Percentiles rank a stretch among this genome's conserved stretches.
Conservation (phyloP, 208 protist genomes). For the Wallacemonas sp. region DNA sequence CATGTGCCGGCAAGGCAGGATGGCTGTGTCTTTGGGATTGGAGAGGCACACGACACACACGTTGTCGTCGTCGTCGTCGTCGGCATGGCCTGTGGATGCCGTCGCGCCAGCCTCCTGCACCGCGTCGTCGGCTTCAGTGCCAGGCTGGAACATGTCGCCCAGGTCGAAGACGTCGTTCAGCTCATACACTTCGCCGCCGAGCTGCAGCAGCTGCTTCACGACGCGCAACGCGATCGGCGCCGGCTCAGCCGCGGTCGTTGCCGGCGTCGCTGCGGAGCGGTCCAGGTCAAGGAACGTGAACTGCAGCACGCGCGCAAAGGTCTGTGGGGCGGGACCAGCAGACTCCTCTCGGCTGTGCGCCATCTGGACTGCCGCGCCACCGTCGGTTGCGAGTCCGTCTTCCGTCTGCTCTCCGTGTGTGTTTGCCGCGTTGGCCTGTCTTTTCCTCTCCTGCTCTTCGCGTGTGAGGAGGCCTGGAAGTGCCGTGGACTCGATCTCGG, state of each 20-base stretch:
- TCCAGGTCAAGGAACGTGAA: constrained; percentile 36
- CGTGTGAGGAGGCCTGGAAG: neutral
- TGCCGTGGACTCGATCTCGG: neutral
- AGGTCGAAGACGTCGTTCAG: constrained; percentile 82
- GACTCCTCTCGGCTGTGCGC: too few relatives aligned
- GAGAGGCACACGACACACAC: constrained; percentile 90
- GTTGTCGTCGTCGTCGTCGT: constrained; percentile 32
- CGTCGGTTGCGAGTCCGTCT: neutral
- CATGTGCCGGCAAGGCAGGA: constrained; percentile 94
- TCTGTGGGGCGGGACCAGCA: too few relatives aligned
- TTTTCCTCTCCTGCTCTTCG: neutral
- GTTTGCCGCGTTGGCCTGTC: neutral
- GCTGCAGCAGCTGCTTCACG: constrained; percentile 73
- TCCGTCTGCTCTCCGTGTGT: neutral
- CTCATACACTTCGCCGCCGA: constrained; percentile 74
- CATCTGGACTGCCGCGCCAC: neutral
- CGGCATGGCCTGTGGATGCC: neutral
- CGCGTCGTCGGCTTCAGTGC: constrained; percentile 22
- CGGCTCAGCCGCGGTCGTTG: neutral
- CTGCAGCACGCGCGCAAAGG: constrained; percentile 18
- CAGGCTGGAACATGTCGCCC: constrained; percentile 14
- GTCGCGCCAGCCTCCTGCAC: constrained; percentile 10
- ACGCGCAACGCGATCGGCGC: constrained; percentile 26
- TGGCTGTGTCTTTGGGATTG: constrained; percentile 77
- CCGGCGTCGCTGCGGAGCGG: neutral